phyloP scores from a whole-genome alignment of 331 rosid species.

The Prunus yedoensis region DNA sequence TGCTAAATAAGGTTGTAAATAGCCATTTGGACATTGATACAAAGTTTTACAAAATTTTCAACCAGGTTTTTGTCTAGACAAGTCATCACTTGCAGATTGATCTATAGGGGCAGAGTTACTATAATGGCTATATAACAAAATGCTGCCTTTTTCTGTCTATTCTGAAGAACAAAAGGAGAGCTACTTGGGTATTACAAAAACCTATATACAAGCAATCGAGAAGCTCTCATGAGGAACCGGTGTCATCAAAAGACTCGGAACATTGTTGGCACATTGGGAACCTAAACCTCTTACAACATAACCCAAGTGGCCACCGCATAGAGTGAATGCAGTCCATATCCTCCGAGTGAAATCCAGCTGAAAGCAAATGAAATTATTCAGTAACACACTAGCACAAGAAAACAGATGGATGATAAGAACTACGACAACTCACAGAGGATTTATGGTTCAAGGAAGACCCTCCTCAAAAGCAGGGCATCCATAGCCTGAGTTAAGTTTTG shows the following conservation, averaged over 20 bases:
- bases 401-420: background rate
- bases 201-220: too few relatives aligned
- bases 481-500: background rate
- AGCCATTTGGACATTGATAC: too few relatives aligned
- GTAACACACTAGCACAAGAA: background rate
- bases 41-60: slow-evolving; percentile 1
- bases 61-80: background rate
- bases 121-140: background rate
- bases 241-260: too few relatives aligned
- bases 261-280: background rate
- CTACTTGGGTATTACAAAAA: background rate
- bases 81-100: background rate
- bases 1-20: too few relatives aligned
- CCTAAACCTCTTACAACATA: background rate
- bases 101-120: background rate
- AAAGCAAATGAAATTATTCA: background rate
- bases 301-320: background rate
- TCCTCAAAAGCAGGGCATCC: background rate
- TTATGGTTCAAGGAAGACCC: background rate
- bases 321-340: background rate
- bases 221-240: too few relatives aligned
- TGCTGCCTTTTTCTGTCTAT: background rate
- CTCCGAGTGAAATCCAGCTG: background rate
- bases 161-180: background rate
- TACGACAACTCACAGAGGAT: background rate